These are phyloP conservation scores for Gossypium sturtianum DNA, from an alignment of 345 rosid genomes.

Conservation along the genomic window DNA sequence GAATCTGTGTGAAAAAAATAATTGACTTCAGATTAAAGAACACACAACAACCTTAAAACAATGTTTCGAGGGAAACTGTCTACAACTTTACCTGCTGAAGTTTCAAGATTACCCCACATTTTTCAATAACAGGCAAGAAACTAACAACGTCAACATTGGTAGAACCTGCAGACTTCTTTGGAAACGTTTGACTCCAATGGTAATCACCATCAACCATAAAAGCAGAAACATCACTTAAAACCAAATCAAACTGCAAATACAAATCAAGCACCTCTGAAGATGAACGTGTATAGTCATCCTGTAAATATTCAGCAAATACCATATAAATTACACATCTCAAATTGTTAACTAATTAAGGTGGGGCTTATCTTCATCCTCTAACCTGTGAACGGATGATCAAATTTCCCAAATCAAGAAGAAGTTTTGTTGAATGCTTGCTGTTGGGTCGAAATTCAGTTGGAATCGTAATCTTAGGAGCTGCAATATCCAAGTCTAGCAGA, in stretches of 20 bases:
- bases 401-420: conserved; percentile 94
- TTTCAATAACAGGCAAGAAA: conserved; percentile 88
- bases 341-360: not conserved
- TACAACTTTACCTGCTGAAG: conserved; percentile 71
- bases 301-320: conserved; percentile 22
- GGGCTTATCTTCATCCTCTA: conserved; percentile 12
- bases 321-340: conserved; percentile 7
- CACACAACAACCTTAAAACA: conserved; percentile 4
- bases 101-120: conserved; percentile 76
- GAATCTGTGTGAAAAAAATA: conserved; percentile 49
- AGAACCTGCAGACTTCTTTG: conserved; percentile 27
- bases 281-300: conserved; percentile 61
- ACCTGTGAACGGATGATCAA: conserved; percentile 87
- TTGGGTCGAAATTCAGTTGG: conserved; percentile 88
- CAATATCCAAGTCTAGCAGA: conserved; percentile 89
- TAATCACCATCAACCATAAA: conserved; percentile 92
- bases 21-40: conserved; percentile 11
- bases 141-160: conserved; percentile 24
- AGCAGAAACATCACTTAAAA: conserved; percentile 90
- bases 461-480: conserved; percentile 97
- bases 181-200: conserved; percentile 53
- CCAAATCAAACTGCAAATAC: conserved; percentile 91
- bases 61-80: conserved; percentile 7
- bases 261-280: conserved; percentile 51
- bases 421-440: conserved; percentile 64